Conservation (phyloP, 176 grass and related monocot species). For the Lolium multiflorum region DNA sequence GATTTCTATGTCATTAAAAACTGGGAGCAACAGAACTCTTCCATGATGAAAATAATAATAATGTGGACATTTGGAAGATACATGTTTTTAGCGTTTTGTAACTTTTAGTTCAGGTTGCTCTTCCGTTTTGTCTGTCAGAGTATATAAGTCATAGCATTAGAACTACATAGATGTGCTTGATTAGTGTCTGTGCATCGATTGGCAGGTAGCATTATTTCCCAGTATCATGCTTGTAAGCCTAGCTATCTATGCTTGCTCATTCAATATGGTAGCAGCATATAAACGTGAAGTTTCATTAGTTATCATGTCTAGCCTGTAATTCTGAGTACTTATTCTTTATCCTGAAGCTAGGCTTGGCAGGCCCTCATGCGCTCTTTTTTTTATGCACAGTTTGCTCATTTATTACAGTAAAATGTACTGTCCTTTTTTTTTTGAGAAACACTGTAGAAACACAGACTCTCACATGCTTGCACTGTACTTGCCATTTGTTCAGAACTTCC, state of each 20-base stretch:
- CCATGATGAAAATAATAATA: background rate
- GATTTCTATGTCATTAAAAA: slow-evolving; percentile 14
- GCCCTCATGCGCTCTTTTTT: background rate
- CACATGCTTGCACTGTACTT: background rate
- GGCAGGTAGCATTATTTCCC: background rate
- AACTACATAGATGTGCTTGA: slow-evolving; percentile 3
- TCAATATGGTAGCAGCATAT: background rate
- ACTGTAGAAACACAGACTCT: background rate
- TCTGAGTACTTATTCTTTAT: slow-evolving; percentile 11
- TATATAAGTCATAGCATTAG: background rate
- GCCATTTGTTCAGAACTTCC: background rate
- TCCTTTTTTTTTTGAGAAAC: background rate
- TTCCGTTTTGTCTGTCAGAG: background rate
- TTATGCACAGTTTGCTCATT: background rate
- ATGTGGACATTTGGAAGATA: slow-evolving; percentile 11
- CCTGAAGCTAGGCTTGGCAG: slow-evolving; percentile 7
- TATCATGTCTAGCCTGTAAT: background rate
- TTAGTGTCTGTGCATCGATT: slow-evolving; percentile 7
- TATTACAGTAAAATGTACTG: background rate
- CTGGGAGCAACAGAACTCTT: background rate
- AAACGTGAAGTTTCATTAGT: background rate
- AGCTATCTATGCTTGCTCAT: slow-evolving; percentile 12
- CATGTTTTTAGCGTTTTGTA: slow-evolving; percentile 11
- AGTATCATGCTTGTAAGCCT: background rate
- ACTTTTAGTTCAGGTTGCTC: background rate